A percentile compares a stretch with the other conserved stretches of the same genome.
phyloP scores from a whole-genome alignment of 176 grass and related monocot species.

The Ananas comosus region DNA sequence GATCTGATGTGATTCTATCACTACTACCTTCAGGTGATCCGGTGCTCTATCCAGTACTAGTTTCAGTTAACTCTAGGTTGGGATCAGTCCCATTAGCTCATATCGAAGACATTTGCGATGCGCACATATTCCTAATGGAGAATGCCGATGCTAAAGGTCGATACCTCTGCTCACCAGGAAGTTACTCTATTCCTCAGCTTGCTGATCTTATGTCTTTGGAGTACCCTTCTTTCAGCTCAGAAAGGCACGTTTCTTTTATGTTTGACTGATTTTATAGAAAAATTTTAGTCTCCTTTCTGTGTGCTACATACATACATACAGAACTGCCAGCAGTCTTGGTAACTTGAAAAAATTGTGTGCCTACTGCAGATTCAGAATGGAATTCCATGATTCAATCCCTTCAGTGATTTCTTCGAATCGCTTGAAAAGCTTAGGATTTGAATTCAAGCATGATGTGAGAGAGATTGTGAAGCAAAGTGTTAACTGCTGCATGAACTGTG shows the following conservation, averaged over 20 bases:
- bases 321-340: background rate
- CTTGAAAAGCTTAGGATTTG: constrained; percentile 53
- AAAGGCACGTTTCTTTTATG: constrained; percentile 14
- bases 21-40: constrained; percentile 35
- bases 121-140: constrained; percentile 66
- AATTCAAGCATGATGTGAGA: constrained; percentile 24
- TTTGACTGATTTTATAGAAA: background rate
- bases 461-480: constrained; percentile 44
- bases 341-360: background rate
- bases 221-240: constrained; percentile 19
- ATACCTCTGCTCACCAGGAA: constrained; percentile 42
- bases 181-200: constrained; percentile 26
- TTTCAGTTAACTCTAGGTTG: constrained; percentile 57
- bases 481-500: constrained; percentile 24
- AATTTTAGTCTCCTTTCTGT: too few species aligned
- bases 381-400: constrained; percentile 24
- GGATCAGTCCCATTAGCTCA: constrained; percentile 68
- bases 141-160: constrained; percentile 28
- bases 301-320: background rate
- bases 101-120: constrained; percentile 69
- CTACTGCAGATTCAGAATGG: constrained; percentile 19
- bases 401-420: constrained; percentile 48
- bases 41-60: constrained; percentile 41
- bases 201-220: constrained; percentile 29
- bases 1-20: background rate